Evolutionary conservation across 345 rosid genomes (phyloP), one percentile per base, ranked within the genome.

Genomic region (Carallia pectinifolia): DNA sequence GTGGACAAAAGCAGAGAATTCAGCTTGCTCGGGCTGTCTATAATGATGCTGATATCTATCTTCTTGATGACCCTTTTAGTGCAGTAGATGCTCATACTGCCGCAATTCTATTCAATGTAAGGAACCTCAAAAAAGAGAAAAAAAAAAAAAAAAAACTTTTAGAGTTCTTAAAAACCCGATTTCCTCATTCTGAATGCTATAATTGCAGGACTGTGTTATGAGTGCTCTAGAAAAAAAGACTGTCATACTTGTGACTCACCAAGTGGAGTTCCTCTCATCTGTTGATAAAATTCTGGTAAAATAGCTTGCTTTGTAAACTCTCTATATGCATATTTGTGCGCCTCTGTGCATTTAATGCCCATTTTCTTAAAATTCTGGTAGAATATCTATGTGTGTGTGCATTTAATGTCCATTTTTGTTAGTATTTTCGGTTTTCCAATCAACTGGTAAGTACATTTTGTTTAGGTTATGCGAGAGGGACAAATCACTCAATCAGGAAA

Each of bases 1-100:
- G 96, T 33, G 94, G 98, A 58, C 98, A 92, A 78, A 90, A 88
- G 82, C 96, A 88, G 66, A 79, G 96, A 33, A 74, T 92, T 68
- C 95, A 92, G 48, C 78, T 92, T 15, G 96, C 96, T 2, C 90
- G 95, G 1, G 93, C 98, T 2, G 66, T 88, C 23, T 90, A 88
- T 68, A 83, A 82, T 8, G 77, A 86, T 62, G 86, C 95, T 0
- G 91, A 88, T 76, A 83, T 88, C 7, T 90, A 86, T 77, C 78
- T 92, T 15, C 81, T 92, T 10, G 96, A 92, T 73, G 98, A 92
- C 67, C 95, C 96, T 54, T 92, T 92, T 67, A 90, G 94, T 71
- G 89, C 96, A 0, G 89, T 92, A 1, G 96, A 92, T 70, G 95
- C 93, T 16, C 90, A 90, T 71, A 90, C 96, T 0, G 96, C 85